A percentile compares a stretch with the other conserved stretches of the same genome.
These are phyloP conservation scores for Wickerhamomyces canadensis DNA, from an alignment of 805 yeast genomes.

Conservation along the genomic window DNA sequence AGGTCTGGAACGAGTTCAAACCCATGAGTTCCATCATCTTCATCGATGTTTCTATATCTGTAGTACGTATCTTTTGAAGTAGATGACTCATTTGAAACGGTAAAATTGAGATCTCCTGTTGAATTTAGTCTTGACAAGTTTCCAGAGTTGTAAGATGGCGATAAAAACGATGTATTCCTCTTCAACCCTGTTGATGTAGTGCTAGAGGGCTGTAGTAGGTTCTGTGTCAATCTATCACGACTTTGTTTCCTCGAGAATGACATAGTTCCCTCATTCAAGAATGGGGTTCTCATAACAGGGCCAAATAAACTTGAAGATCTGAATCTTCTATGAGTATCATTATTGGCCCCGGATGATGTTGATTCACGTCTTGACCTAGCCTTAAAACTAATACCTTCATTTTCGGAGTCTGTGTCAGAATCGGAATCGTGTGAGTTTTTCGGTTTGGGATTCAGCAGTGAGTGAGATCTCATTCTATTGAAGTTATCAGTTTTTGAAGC, in stretches of 20 bases:
- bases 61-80: too few species aligned
- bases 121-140: neutral
- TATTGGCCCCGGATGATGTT: neutral
- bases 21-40: constrained; percentile 20
- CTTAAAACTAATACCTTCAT: constrained; percentile 24
- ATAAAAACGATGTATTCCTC: neutral
- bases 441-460: constrained; percentile 12
- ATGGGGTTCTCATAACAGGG: constrained; percentile 19
- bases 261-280: constrained; percentile 9
- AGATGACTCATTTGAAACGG: constrained; percentile 1
- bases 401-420: constrained; percentile 16
- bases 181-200: constrained; percentile 1
- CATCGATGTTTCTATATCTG: constrained; percentile 23
- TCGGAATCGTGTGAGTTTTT: constrained; percentile 6
- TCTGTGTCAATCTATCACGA: neutral
- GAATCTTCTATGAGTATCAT: constrained; percentile 16
- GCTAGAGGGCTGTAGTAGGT: neutral
- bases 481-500: constrained; percentile 9
- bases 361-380: constrained; percentile 12
- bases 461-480: constrained; percentile 19
- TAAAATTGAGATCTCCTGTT: neutral
- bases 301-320: constrained; percentile 24
- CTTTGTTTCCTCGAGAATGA: neutral
- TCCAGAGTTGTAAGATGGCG: neutral
- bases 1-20: constrained; percentile 18